Base-by-base conservation (phyloP, 2,329 filamentous ascomycete species). In the Mycosphaerella arachidis region DNA sequence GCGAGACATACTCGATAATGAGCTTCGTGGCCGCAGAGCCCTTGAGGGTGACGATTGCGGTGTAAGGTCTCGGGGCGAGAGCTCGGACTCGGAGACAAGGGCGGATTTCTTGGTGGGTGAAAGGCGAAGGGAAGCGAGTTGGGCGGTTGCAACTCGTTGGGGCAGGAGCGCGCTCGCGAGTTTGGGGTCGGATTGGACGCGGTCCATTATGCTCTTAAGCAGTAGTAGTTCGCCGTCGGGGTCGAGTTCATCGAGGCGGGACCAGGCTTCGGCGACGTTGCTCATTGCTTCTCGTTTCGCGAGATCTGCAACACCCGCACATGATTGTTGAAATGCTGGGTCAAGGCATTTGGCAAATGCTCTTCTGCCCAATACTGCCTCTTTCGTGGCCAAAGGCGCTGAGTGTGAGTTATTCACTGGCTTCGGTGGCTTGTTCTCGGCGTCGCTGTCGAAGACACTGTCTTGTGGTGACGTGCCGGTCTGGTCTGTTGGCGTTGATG, bases 221-320 rank as follows among this genome's bases (percentile, higher is more conserved):
- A 99, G 81, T 66, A 96, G 86, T 69, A 93, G 94, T 45, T 92
- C 86, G 18, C 92, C 92, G 72, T 97, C 93, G 0, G 93, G 93
- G 70, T 99, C 93, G 31, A 93, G 82, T 48, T 90, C 86, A 73
- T 97, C 91, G 33, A 99, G 82, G 12, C 87, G 83, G 4, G 87
- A 88, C 80, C 94, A 95, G 0, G 93, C 92, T 72, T 96, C 90
- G 0, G 90, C 91, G 12, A 97, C 81, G 64, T 86, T 86, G 2
- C 89, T 90, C 31, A 97, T 82, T 0, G 91, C 91, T 68, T 96
- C 91, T 37, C 92, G 84, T 73, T 94, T 95, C n/a, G 79, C 40
- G 33, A 66, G 59, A 48, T 72, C 69, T 7, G 79, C 82, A 0
- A 85, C 96, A 57, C 93, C 90, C n/a, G 91, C 89, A 70, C 95